Evolutionary conservation across 2,329 filamentous ascomycete genomes (phyloP), one percentile per base, ranked within the genome.

Genomic region (Penicillium sp.): DNA sequence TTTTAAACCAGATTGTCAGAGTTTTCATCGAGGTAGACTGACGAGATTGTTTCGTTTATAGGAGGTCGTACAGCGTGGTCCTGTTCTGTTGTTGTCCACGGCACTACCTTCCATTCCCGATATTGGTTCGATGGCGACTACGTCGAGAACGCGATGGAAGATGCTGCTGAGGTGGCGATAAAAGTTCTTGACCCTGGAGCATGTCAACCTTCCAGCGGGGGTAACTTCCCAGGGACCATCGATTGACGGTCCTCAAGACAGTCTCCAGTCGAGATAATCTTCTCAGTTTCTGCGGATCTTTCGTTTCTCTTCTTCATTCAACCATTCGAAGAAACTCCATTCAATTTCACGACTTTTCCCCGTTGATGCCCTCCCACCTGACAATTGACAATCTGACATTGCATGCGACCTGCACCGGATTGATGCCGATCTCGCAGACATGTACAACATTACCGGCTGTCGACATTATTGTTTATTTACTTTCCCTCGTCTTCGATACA

Each of bases 111-210:
- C 70, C 75, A 84, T n/a, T 92, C 92, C 51, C 87, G 92, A 65
- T 96, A 88, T 79, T 97, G 92, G 92, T 97, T 96, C 79, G 93
- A 96, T 76, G 92, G 92, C 64, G 88, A 92, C 75, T 92, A 92
- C 73, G 84, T 94, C 76, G 88, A 93, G 82, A 96, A 96, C 73
- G 92, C 92, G 62, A 90, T 88, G 78, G 93, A 97, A 77, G 93
- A 97, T 75, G 93, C 92, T n/a, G 92, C 93, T 67, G 92, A 97
- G 78, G 85, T 90, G 64, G 92, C 92, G 11, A 67, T 78, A 49
- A 78, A 70, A 41, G 41, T 64, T 21, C 64, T 81, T 61, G 72
- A 73, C 62, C 65, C 23, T 45, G 21, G n/a, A 21, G 50, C 47
- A 17, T 41, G 21, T 30, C 58, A 61, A 38, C 13, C 44, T 49